Evolutionary conservation across 2,329 filamentous ascomycete genomes (phyloP).

Genomic region (Ampelomyces quisqualis): DNA sequence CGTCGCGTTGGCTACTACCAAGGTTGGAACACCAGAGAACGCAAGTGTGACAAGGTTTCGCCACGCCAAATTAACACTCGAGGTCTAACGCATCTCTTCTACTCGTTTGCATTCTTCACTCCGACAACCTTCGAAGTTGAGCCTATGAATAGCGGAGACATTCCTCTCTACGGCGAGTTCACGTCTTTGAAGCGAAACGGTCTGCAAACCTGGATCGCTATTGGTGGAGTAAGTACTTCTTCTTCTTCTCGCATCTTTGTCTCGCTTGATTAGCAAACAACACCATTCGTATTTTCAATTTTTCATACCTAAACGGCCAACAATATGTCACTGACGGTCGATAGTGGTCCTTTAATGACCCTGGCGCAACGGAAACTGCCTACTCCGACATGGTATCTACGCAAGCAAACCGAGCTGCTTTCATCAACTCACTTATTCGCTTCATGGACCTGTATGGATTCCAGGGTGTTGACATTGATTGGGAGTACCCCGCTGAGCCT

Average conservation of each 20-base stretch:
- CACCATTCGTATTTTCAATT: background rate
- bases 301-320: background rate
- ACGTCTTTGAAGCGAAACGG: conserved; percentile 36
- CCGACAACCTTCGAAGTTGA: conserved; percentile 26
- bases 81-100: conserved; percentile 40
- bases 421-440: conserved; percentile 44
- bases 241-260: background rate
- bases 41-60: conserved; percentile 3
- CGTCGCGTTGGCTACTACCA: conserved; percentile 8
- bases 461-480: conserved; percentile 50
- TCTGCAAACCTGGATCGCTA: conserved; percentile 44
- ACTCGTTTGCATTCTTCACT: conserved; percentile 29
- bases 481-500: conserved; percentile 40
- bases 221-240: conserved; percentile 39
- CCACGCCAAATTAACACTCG: conserved; percentile 34
- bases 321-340: background rate
- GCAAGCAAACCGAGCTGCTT: conserved; percentile 28
- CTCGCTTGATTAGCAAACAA: background rate
- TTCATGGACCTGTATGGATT: conserved; percentile 49
- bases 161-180: conserved; percentile 29
- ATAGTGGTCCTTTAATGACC: conserved; percentile 46
- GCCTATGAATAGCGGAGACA: conserved; percentile 17
- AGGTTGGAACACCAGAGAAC: conserved; percentile 8
- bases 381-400: conserved; percentile 35
- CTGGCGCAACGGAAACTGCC: conserved; percentile 27